Percentiles rank a stretch among this genome's conserved stretches.
phyloP scores from a whole-genome alignment of 176 grass and related monocot genomes.

The Areca catechu region DNA sequence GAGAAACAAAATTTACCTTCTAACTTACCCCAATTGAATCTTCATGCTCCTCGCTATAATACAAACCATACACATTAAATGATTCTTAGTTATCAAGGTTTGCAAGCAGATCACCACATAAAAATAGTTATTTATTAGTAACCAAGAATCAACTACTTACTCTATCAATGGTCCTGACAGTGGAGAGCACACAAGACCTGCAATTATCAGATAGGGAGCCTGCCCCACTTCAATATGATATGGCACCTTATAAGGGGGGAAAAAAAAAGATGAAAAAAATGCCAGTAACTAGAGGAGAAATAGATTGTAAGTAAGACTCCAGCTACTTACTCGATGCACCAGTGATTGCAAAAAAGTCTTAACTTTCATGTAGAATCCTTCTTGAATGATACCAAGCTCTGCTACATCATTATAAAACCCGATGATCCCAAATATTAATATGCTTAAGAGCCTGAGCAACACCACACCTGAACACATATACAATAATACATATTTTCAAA shows the following conservation, averaged over 20 bases:
- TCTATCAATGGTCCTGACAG: conserved; percentile 89
- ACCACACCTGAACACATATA: neutral
- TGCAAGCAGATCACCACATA: too few species aligned
- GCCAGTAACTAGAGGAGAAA: conserved; percentile 7
- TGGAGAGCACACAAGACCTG: conserved; percentile 87
- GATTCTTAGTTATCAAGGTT: too few species aligned
- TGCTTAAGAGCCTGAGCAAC: neutral
- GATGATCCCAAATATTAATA: conserved; percentile 13
- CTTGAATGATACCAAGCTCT: conserved; percentile 76
- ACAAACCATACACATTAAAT: conserved; percentile 24
- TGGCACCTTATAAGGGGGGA: conserved; percentile 39
- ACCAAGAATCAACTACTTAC: conserved; percentile 45
- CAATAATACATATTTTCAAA: neutral
- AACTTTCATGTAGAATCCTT: conserved; percentile 65
- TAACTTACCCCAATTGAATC: conserved; percentile 80
- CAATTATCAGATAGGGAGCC: conserved; percentile 90
- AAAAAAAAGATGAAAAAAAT: conserved; percentile 1
- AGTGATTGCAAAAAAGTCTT: conserved; percentile 58
- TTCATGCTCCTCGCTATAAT: conserved; percentile 70
- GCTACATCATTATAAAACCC: conserved; percentile 85
- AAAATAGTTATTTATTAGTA: neutral
- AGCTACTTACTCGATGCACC: conserved; percentile 63
- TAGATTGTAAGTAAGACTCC: conserved; percentile 3
- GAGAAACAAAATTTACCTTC: too few species aligned
- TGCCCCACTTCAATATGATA: conserved; percentile 70